A percentile compares a stretch with the other conserved stretches of the same genome.
Conservation (phyloP, 192 early-diverging fungal species). For the Coemansia sp. region DNA sequence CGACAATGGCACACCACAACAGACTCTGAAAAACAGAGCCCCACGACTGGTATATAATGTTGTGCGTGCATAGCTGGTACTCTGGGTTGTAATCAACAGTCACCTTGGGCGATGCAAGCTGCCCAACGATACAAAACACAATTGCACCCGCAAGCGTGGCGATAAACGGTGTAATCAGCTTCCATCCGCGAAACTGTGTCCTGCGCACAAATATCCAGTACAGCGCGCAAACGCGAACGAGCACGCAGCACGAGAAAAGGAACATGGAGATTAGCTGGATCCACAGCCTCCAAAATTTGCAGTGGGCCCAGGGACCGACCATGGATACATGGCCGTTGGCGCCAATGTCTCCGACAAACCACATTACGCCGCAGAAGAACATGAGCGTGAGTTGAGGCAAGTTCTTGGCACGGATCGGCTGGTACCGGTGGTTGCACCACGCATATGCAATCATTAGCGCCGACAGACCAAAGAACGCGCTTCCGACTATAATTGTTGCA, state of each 20-base stretch:
- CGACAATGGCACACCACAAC: slow-evolving; percentile 6
- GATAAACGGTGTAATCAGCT: background rate
- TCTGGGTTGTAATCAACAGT: background rate
- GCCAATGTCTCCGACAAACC: slow-evolving; percentile 34
- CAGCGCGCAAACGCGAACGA: slow-evolving; percentile 32
- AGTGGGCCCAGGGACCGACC: slow-evolving; percentile 19
- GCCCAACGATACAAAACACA: slow-evolving; percentile 45
- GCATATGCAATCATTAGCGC: slow-evolving; percentile 24
- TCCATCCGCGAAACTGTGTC: slow-evolving; percentile 25
- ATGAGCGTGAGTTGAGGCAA: slow-evolving; percentile 18
- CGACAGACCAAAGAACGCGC: slow-evolving; percentile 22
- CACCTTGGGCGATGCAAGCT: background rate
- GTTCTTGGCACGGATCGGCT: slow-evolving; percentile 44
- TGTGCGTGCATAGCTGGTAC: background rate
- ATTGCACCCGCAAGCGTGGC: slow-evolving; percentile 43
- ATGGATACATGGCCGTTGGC: slow-evolving; percentile 32
- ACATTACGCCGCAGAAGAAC: slow-evolving; percentile 19
- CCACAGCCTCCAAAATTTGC: slow-evolving; percentile 43
- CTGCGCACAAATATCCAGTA: slow-evolving; percentile 40
- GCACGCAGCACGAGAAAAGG: slow-evolving; percentile 36
- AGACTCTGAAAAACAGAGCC: background rate
- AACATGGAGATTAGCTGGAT: slow-evolving; percentile 27
- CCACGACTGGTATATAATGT: background rate
- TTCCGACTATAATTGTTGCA: slow-evolving; percentile 6
- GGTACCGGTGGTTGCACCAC: slow-evolving; percentile 36